Percentiles rank a stretch among this genome's conserved stretches.
Evolutionary conservation across 352 stramenopile species (phyloP).

Genomic region (Lagenidium sp.): DNA sequence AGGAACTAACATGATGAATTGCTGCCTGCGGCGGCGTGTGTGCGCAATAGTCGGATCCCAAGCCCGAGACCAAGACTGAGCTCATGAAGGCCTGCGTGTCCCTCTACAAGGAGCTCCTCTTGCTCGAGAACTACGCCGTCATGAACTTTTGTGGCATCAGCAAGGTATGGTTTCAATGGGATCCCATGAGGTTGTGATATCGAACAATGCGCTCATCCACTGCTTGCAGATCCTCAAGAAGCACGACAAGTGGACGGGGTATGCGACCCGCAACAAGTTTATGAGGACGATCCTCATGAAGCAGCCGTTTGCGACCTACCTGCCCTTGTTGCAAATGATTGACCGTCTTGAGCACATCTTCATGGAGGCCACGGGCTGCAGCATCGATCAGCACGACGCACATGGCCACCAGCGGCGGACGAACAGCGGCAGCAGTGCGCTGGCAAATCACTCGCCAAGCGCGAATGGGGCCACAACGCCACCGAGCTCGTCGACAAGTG

Average conservation of each 20-base stretch:
- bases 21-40: not conserved
- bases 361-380: slow-evolving; percentile 80
- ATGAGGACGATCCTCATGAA: slow-evolving; percentile 88
- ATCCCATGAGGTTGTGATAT: too few relatives aligned
- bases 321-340: slow-evolving; percentile 81
- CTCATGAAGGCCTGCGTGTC: slow-evolving; percentile 78
- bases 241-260: slow-evolving; percentile 88
- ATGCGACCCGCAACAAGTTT: slow-evolving; percentile 86
- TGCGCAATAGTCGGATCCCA: slow-evolving; percentile 22
- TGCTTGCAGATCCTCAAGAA: slow-evolving; percentile 87
- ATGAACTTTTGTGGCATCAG: slow-evolving; percentile 89
- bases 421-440: not conserved
- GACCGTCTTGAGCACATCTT: slow-evolving; percentile 83
- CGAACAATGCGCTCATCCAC: too few relatives aligned
- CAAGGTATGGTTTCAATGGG: slow-evolving; percentile 63
- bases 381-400: slow-evolving; percentile 77
- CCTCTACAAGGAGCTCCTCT: slow-evolving; percentile 80
- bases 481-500: not conserved
- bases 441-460: slow-evolving; percentile 17
- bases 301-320: slow-evolving; percentile 81
- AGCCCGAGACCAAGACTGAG: slow-evolving; percentile 49
- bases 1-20: too few relatives aligned
- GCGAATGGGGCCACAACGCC: not conserved
- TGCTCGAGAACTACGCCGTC: slow-evolving; percentile 85
- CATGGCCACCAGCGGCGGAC: slow-evolving; percentile 17